Evolutionary conservation across 306 rosid species (phyloP).

Genomic region (Cicer chorassanicum): DNA sequence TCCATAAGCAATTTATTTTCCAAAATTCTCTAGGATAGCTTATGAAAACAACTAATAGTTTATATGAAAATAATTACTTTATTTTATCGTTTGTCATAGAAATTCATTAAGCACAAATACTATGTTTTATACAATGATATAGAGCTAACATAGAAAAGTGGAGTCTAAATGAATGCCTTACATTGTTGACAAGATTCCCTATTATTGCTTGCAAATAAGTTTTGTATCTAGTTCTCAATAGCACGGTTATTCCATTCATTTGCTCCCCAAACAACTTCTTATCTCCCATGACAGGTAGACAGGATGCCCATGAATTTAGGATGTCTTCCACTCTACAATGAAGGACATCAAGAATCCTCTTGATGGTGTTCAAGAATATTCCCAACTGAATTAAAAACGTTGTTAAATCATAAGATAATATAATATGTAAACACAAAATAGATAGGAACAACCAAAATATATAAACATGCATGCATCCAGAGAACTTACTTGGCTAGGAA

Average conservation of each 20-base stretch:
- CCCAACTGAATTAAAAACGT: conserved; percentile 67
- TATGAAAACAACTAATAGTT: no score
- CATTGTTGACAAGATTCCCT: conserved; percentile 87
- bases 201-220: conserved; percentile 90
- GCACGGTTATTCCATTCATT: conserved; percentile 86
- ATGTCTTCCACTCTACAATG: conserved; percentile 92
- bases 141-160: conserved; percentile 14
- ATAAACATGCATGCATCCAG: conserved; percentile 6
- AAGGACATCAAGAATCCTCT: conserved; percentile 91
- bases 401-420: neutral
- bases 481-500: conserved; percentile 81
- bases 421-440: conserved; percentile 32
- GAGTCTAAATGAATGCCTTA: conserved; percentile 51
- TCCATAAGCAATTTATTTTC: no score
- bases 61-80: no score
- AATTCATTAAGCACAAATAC: neutral
- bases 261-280: conserved; percentile 87
- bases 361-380: conserved; percentile 84
- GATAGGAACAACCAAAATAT: conserved; percentile 14
- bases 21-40: no score
- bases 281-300: conserved; percentile 75
- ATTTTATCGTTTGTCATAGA: no score
- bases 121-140: conserved; percentile 5
- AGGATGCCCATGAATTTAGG: conserved; percentile 91
- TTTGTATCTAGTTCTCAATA: conserved; percentile 89